Evolutionary conservation across 305 asterid genomes (phyloP).

Genomic region (Rubia peregrina): DNA sequence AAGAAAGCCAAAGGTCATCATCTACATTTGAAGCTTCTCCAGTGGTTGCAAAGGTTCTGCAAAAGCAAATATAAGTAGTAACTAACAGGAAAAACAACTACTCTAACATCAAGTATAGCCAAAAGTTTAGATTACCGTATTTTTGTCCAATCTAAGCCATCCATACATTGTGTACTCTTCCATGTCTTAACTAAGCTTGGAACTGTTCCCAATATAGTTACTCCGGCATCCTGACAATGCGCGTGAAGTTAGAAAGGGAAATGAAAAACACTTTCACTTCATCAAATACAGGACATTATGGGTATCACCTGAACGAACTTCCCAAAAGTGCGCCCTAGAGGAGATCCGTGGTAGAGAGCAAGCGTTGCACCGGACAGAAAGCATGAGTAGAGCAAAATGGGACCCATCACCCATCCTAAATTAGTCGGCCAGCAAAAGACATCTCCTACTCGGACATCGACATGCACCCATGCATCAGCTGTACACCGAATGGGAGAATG

Average conservation of each 20-base stretch:
- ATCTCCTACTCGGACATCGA: slow-evolving; percentile 54
- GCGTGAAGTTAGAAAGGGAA: background rate
- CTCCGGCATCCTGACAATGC: slow-evolving; percentile 70
- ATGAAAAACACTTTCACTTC: slow-evolving; percentile 2
- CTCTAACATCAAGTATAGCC: background rate
- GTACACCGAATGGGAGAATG: slow-evolving; percentile 78
- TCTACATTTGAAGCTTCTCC: slow-evolving; percentile 90
- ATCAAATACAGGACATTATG: slow-evolving; percentile 1
- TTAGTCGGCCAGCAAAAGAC: slow-evolving; percentile 90
- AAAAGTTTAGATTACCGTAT: slow-evolving; percentile 42
- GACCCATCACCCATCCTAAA: slow-evolving; percentile 99
- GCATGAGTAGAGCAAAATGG: slow-evolving; percentile 67
- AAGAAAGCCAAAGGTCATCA: slow-evolving; percentile 96
- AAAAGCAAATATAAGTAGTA: slow-evolving; percentile 16
- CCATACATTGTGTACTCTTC: slow-evolving; percentile 79
- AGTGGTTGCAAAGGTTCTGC: slow-evolving; percentile 68
- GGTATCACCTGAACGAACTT: slow-evolving; percentile 72
- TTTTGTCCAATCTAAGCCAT: slow-evolving; percentile 85
- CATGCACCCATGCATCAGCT: slow-evolving; percentile 79
- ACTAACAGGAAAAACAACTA: slow-evolving; percentile 9
- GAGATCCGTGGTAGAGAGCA: slow-evolving; percentile 96
- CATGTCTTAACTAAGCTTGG: slow-evolving; percentile 95
- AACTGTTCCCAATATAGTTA: slow-evolving; percentile 81
- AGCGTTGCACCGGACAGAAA: slow-evolving; percentile 77
- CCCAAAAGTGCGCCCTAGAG: slow-evolving; percentile 73